phyloP scores from a whole-genome alignment of 1,139 yeast genomes.

The Trichomonascaceae sp. region DNA sequence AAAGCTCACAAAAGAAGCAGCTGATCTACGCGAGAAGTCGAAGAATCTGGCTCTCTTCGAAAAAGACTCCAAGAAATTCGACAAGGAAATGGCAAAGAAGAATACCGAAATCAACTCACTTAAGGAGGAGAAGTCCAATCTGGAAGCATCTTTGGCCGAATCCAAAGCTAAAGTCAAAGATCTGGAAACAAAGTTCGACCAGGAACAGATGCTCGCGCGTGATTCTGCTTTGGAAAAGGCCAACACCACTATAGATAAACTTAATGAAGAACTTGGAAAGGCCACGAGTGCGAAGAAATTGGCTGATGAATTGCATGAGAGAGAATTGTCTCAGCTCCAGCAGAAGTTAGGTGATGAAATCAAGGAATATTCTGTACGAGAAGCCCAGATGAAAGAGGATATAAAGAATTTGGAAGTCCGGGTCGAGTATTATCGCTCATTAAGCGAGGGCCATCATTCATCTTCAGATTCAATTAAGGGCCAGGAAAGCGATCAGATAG shows the following conservation, averaged over 20 bases:
- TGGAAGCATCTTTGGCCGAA: conserved; percentile 13
- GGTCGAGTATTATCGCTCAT: conserved; percentile 39
- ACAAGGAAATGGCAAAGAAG: conserved; percentile 17
- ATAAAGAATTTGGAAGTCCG: conserved; percentile 35
- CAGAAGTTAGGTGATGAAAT: conserved; percentile 18
- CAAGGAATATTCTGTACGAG: conserved; percentile 12
- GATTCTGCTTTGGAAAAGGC: conserved; percentile 23
- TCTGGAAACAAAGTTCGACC: conserved; percentile 23
- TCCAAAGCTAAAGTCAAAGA: conserved; percentile 21
- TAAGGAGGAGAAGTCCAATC: conserved; percentile 16
- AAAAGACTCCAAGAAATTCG: conserved; percentile 16
- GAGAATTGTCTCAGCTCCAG: conserved; percentile 23
- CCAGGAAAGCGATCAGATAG: conserved; percentile 37
- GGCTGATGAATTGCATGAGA: conserved; percentile 15
- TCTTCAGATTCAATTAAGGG: neutral
- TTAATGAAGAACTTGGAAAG: conserved; percentile 18
- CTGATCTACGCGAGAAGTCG: conserved; percentile 15
- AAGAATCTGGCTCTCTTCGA: conserved; percentile 17
- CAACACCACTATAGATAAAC: conserved; percentile 16
- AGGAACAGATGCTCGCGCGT: conserved; percentile 19
- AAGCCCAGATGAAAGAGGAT: conserved; percentile 27
- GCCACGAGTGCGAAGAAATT: conserved; percentile 15
- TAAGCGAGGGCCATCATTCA: conserved; percentile 33
- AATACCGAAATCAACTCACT: conserved; percentile 22
- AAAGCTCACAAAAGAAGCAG: conserved; percentile 19